Evolutionary conservation across 768 basidiomycete species (phyloP).

Genomic region (Rubroboletus satanas): DNA sequence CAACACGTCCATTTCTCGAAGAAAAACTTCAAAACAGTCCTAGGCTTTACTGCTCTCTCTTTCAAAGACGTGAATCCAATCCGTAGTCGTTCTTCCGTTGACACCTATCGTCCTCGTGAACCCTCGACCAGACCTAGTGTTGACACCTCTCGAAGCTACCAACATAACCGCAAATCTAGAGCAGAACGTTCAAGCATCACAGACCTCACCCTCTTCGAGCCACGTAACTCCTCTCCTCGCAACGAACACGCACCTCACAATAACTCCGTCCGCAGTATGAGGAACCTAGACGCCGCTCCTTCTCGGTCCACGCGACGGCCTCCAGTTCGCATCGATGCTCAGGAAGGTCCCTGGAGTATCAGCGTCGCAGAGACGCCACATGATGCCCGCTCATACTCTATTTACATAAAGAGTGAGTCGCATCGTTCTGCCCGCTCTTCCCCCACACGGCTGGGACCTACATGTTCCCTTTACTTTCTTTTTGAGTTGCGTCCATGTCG

Average conservation of each 20-base stretch:
- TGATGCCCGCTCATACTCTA: slow-evolving; percentile 62
- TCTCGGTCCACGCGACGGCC: slow-evolving; percentile 42
- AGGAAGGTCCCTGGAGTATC: slow-evolving; percentile 84
- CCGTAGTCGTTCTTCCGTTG: slow-evolving; percentile 28
- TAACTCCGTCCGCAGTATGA: slow-evolving; percentile 39
- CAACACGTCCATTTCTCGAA: slow-evolving; percentile 35
- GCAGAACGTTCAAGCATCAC: slow-evolving; percentile 36
- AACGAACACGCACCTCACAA: slow-evolving; percentile 31
- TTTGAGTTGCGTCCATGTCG: slow-evolving; percentile 20
- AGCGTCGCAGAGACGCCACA: slow-evolving; percentile 84
- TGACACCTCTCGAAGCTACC: slow-evolving; percentile 40
- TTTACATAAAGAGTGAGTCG: slow-evolving; percentile 86
- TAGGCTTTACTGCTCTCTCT: slow-evolving; percentile 40
- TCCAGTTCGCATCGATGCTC: slow-evolving; percentile 61
- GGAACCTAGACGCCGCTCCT: slow-evolving; percentile 40
- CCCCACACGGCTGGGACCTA: slow-evolving; percentile 13
- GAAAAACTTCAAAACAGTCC: slow-evolving; percentile 47
- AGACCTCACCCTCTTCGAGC: slow-evolving; percentile 42
- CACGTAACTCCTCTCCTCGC: slow-evolving; percentile 31
- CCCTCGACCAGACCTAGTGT: slow-evolving; percentile 40
- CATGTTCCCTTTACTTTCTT: slow-evolving; percentile 18
- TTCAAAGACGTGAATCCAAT: slow-evolving; percentile 35
- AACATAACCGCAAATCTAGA: slow-evolving; percentile 34
- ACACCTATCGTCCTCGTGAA: slow-evolving; percentile 26
- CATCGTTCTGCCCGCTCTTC: slow-evolving; percentile 23